Evolutionary conservation across 179 eudicot genomes (phyloP), one percentile per base, ranked within the genome.

Genomic region (Spinacia oleracea): DNA sequence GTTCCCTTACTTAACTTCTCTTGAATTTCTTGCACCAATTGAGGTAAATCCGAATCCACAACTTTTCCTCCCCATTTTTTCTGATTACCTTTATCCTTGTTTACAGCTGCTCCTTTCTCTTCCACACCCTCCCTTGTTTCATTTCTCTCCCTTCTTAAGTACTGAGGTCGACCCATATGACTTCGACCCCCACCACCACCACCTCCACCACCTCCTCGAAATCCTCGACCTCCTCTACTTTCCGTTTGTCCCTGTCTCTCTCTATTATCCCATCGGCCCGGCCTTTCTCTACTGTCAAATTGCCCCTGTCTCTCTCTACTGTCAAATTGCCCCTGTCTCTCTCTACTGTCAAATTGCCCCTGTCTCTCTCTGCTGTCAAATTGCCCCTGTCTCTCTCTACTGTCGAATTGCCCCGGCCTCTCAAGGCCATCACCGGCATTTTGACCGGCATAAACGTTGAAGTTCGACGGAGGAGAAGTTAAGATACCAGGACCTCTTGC

Each of bases 21-120:
- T 86, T 96, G 94, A 73, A 96, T 96, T 81, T 93, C 98, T 81
- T 94, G 98, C 79, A 96, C 91, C 42, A 94, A 89, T 60, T 90
- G 94, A 53, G 99, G 99, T 70, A 91, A 75, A 81, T 81, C 79
- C 1, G 79, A 80, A 72, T 83, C 84, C 48, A 29, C 60, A 70
- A 69, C 86, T 71, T 75, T 86, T 40, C 45, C 66, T 3, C 76
- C 83, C 79, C 76, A 81, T 75, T 85, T 87, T 5, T 73, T 83
- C 74, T 27, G 32, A 83, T 76, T 71, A 55, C 64, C 38, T 31
- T 53, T 72, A 45, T 73, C 84, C 59, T 68, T 80, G 55, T 84
- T 76, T 46, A 55, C 67, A 73, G 70, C 69, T 45, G 67, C 80
- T 45, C 63, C 80, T 64, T 74, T 84, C 78, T 69, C 79, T 67